Conservation (phyloP, 2,329 filamentous ascomycete species). For the Sarocladium brachiariae region DNA sequence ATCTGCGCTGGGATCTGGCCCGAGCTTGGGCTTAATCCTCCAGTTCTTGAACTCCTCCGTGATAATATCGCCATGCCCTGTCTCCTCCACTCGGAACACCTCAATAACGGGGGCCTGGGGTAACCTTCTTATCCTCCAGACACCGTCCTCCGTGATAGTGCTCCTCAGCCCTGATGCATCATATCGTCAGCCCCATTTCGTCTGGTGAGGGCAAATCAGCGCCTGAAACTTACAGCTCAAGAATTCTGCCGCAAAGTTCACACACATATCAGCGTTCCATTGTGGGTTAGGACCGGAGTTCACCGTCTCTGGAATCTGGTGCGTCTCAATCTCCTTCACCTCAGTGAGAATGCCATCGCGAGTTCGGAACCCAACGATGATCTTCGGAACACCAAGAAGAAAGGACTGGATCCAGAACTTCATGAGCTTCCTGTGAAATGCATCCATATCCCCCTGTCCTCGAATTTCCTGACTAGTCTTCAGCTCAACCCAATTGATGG, state of each 20-base stretch:
- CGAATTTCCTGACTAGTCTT: slow-evolving; percentile 78
- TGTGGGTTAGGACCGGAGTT: slow-evolving; percentile 55
- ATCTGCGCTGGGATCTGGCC: neutral
- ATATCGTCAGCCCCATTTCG: no score
- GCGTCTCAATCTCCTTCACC: slow-evolving; percentile 74
- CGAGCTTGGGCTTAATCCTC: slow-evolving; percentile 49
- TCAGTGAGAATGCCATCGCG: slow-evolving; percentile 62
- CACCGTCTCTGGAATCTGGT: slow-evolving; percentile 69
- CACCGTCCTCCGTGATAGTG: slow-evolving; percentile 60
- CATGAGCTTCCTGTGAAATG: slow-evolving; percentile 83
- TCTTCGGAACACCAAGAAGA: slow-evolving; percentile 82
- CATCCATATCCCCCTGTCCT: slow-evolving; percentile 59
- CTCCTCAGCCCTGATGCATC: slow-evolving; percentile 52
- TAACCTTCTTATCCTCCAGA: slow-evolving; percentile 71
- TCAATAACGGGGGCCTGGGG: slow-evolving; percentile 62
- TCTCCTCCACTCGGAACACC: slow-evolving; percentile 65
- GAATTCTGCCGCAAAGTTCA: slow-evolving; percentile 78
- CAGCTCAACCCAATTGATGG: slow-evolving; percentile 88
- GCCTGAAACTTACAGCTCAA: slow-evolving; percentile 69
- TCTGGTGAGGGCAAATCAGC: no score
- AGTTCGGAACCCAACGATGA: slow-evolving; percentile 83
- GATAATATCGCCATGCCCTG: slow-evolving; percentile 69
- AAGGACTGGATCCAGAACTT: slow-evolving; percentile 98
- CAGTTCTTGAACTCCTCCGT: slow-evolving; percentile 73
- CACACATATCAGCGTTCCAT: slow-evolving; percentile 92